Percentiles rank a stretch among this genome's conserved stretches.
Conservation (phyloP, 805 yeast genomes). For the Lipomyces spencermartinsiae region DNA sequence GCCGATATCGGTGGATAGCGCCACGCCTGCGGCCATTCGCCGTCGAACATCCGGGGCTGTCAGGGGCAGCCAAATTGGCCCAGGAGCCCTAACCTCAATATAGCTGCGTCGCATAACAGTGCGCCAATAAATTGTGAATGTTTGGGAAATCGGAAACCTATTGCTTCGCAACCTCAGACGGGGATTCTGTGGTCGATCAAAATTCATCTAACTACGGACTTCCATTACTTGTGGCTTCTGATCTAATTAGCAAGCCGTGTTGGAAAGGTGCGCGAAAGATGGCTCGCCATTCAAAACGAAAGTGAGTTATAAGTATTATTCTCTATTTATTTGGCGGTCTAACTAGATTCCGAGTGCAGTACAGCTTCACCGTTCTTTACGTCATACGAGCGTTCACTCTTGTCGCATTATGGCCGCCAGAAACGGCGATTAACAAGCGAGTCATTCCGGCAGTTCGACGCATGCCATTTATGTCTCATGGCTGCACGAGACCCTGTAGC, state of each 20-base stretch:
- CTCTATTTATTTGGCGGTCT: background rate
- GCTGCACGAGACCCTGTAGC: slow-evolving; percentile 39
- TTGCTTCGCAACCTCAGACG: too few relatives aligned
- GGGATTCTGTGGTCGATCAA: too few relatives aligned
- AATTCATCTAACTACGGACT: too few relatives aligned
- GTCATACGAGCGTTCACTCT: slow-evolving; percentile 38
- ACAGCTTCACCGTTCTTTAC: slow-evolving; percentile 37
- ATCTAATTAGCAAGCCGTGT: background rate
- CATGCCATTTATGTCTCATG: slow-evolving; percentile 37
- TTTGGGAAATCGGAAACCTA: too few relatives aligned
- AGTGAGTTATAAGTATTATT: slow-evolving; percentile 26
- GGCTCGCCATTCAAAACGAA: slow-evolving; percentile 38
- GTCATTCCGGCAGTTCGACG: slow-evolving; percentile 36
- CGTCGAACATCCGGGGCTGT: too few relatives aligned
- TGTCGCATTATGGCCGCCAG: slow-evolving; percentile 37
- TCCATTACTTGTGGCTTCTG: background rate
- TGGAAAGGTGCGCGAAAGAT: slow-evolving; percentile 5
- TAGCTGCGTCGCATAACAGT: too few relatives aligned
- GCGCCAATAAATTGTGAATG: too few relatives aligned
- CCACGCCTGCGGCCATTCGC: too few relatives aligned
- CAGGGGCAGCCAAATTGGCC: too few relatives aligned
- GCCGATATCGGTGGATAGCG: too few relatives aligned
- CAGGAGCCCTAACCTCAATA: too few relatives aligned
- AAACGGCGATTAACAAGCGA: slow-evolving; percentile 34
- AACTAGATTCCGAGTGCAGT: slow-evolving; percentile 15